Percentiles rank a stretch among this genome's conserved stretches.
Evolutionary conservation across 2,329 filamentous ascomycete species (phyloP).

Genomic region (Herpomyces periplanetae): DNA sequence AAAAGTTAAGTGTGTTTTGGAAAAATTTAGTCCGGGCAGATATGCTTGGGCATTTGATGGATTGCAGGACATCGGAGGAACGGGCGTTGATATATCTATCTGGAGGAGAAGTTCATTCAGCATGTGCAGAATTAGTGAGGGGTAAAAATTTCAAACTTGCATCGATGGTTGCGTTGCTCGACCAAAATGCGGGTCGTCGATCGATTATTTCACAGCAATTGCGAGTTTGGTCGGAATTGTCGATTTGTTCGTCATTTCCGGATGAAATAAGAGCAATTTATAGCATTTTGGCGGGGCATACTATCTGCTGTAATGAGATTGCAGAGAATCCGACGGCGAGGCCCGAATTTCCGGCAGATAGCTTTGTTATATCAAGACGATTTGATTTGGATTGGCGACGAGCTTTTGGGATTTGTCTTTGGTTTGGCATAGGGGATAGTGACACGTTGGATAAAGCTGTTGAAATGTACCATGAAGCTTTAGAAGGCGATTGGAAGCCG

Average conservation of each 20-base stretch:
- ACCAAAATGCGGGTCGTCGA: conserved; percentile 21
- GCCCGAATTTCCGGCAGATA: conserved; percentile 35
- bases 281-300: conserved; percentile 52
- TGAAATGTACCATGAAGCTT: conserved; percentile 26
- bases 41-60: conserved; percentile 11
- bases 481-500: conserved; percentile 24
- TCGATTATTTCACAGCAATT: conserved; percentile 43
- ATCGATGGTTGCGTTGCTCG: conserved; percentile 44
- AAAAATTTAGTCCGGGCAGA: conserved; percentile 9
- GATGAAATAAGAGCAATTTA: conserved; percentile 55
- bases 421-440: conserved; percentile 32
- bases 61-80: conserved; percentile 27
- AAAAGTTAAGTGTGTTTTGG: conserved; percentile 26
- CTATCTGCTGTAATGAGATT: conserved; percentile 39
- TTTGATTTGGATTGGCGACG: conserved; percentile 78
- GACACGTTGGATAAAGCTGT: conserved; percentile 35
- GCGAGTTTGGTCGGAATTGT: conserved; percentile 40
- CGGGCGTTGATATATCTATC: conserved; percentile 46
- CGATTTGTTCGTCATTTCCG: conserved; percentile 51
- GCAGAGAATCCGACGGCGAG: conserved; percentile 31
- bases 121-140: conserved; percentile 35
- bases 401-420: conserved; percentile 57
- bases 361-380: conserved; percentile 41
- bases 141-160: conserved; percentile 48
- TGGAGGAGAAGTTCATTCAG: conserved; percentile 36